A percentile compares a stretch with the other conserved stretches of the same genome.
Evolutionary conservation across 495 filamentous ascomycete genomes (phyloP).

Genomic region (Friedmanniomyces simplex): DNA sequence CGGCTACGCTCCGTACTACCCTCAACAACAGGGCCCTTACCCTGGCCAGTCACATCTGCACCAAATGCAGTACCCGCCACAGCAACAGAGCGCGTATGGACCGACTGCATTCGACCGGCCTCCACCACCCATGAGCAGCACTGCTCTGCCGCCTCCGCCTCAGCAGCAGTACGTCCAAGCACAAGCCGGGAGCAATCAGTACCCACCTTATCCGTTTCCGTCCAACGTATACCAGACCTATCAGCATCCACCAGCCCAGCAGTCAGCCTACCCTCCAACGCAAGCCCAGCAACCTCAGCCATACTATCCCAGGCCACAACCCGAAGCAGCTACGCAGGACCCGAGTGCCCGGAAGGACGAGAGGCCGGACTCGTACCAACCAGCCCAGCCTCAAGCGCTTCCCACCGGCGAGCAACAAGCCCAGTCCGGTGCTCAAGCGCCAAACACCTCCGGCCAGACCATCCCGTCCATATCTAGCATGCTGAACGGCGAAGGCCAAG

Average conservation of each 20-base stretch:
- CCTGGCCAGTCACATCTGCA: conserved; percentile 19
- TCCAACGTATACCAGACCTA: conserved; percentile 3
- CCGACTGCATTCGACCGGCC: conserved; percentile 25
- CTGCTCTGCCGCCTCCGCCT: conserved; percentile 25
- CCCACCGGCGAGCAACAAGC: conserved; percentile 17
- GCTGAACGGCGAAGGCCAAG: conserved; percentile 24
- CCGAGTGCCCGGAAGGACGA: not conserved
- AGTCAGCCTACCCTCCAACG: not conserved
- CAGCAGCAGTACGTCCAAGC: conserved; percentile 12
- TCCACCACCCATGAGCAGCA: conserved; percentile 24
- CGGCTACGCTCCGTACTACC: conserved; percentile 20
- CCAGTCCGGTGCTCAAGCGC: conserved; percentile 8
- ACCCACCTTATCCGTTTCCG: conserved; percentile 2
- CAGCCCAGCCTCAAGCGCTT: not conserved
- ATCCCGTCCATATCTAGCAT: conserved; percentile 32
- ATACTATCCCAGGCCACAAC: not conserved
- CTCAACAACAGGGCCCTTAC: conserved; percentile 4
- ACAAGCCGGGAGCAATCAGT: not conserved
- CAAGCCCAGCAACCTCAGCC: conserved; percentile 3
- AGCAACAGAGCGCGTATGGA: conserved; percentile 11
- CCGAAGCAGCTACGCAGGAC: not conserved
- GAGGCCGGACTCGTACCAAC: not conserved
- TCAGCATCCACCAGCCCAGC: not conserved
- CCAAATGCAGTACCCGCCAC: conserved; percentile 26
- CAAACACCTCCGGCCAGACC: conserved; percentile 15